Evolutionary conservation across 495 filamentous ascomycete species (phyloP), one percentile per base, ranked within the genome.

Genomic region (Penicillium coffeae): DNA sequence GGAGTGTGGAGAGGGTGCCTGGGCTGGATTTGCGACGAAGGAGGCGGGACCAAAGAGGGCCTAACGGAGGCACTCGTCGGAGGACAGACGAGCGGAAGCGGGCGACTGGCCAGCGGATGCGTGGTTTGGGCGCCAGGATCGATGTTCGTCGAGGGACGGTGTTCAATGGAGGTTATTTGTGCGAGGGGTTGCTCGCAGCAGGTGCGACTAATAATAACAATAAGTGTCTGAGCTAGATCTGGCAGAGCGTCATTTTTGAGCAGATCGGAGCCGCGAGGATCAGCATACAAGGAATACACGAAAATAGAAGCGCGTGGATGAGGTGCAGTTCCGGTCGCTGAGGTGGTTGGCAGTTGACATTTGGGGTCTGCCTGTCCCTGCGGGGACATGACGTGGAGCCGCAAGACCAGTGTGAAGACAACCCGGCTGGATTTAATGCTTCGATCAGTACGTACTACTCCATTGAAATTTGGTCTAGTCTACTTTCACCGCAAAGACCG

Each of bases 91-190:
- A 42, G 34, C 46, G 54, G 33, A 42, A 52, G 42, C 58, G 60
- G 45, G 52, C 48, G 52, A 50, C 50, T 43, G 54, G 56, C 57
- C 53, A 65, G 42, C 69, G 66, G 35, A 54, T 56, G 30, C 55
- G 60, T 3, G 50, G 47, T 69, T 73, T 73, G 9, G 66, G 69
- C 62, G 72, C 70, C 72, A 75, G 63, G 49, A 39, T 73, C 51
- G 53, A 48, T 51, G 21, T 8, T 40, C 21, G 19, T 47, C 8
- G 18, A 7, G 15, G 34, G 14, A 35, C 8, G 27, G 8, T 34
- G 27, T n/a, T n/a, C n/a, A 30, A 30, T 33, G 43, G 14, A 45
- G 42, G 15, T 44, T 38, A 39, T 2, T 44, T 35, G 34, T 38
- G 37, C 38, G 42, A 55, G 33, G 22, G 43, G 25, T 4, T 5